Base-by-base conservation (phyloP, 345 rosid species). In the Gossypium arboreum region DNA sequence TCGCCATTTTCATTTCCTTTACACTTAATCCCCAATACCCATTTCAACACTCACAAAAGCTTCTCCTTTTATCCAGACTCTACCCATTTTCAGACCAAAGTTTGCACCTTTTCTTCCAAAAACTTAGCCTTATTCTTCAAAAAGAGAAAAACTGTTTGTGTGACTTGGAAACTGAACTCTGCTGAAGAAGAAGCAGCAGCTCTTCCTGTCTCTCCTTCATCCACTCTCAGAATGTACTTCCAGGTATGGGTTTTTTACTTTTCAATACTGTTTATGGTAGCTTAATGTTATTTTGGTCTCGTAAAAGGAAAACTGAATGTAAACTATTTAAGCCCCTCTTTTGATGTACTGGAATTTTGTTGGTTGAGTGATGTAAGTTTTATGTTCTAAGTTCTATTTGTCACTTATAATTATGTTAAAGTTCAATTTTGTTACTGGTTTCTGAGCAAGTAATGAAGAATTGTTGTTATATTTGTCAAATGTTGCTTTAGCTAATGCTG, bases 191-290 rank as follows among this genome's bases (percentile, higher is more conserved):
- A 79, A 75, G 92, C 79, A 62, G 76, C 80, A 54, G 77, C 71
- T 34, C 43, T 81, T 54, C 91, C 97, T 64, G 95, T 94, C 77
- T 92, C 98, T 73, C 86, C 98, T 80, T 87, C 97, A 18, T 97
- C 91, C 84, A 86, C 82, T 77, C 95, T 94, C 79, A 90, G 87
- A 79, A 92, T 94, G 97, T 82, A 71, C 74, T 91, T 94, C 79
- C 94, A 90, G 92, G 98, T 90, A 34, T 29, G 6, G 12, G n/a
- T 55, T 29, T 59, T 69, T 4, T 20, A 34, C 41, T 34, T 58
- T 58, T 24, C 24, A 1, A 12, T 4, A 34, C 7, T 4, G 41
- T 58, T 70, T 34, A 16, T 45, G 4, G 11, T 59, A 41, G 20
- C 43, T 72, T 56, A 2, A 3, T 72, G 63, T 13, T 20, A 25